phyloP scores from a whole-genome alignment of 139 green algal species.

The Picochlorum costavermella region DNA sequence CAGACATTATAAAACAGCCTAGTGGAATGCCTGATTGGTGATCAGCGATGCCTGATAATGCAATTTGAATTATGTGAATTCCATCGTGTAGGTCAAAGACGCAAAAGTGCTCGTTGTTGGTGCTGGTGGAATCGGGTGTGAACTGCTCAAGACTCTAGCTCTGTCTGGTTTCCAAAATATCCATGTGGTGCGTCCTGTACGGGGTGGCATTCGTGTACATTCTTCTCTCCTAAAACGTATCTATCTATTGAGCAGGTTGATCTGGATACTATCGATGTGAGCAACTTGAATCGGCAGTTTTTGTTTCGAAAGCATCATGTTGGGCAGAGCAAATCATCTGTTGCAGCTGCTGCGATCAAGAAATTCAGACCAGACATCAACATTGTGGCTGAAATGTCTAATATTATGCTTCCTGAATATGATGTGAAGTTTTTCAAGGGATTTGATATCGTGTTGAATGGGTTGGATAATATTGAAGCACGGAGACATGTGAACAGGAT shows the following conservation, averaged over 20 bases:
- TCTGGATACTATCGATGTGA: constrained; percentile 97
- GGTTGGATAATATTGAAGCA: constrained; percentile 95
- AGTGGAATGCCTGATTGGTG: no score
- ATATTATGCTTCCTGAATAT: constrained; percentile 68
- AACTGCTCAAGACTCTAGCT: constrained; percentile 96
- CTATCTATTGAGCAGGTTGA: constrained; percentile 67
- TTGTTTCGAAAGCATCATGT: constrained; percentile 94
- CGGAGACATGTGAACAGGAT: constrained; percentile 86
- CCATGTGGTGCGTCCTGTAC: constrained; percentile 55
- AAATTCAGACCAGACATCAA: constrained; percentile 41
- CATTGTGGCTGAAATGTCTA: constrained; percentile 73
- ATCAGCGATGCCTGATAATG: no score
- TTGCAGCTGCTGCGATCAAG: constrained; percentile 71
- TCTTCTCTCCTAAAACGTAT: no score
- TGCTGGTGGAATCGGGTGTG: constrained; percentile 95
- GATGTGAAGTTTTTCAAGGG: constrained; percentile 76
- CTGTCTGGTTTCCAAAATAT: constrained; percentile 84
- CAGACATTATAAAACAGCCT: no score
- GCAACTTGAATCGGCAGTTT: constrained; percentile 98
- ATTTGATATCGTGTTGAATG: constrained; percentile 95
- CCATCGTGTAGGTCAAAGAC: constrained; percentile 22
- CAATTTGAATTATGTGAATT: no score
- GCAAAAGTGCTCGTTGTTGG: constrained; percentile 84
- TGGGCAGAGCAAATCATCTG: constrained; percentile 81
- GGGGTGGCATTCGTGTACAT: background rate